Base-by-base conservation (phyloP, 495 filamentous ascomycete species). In the Amorphotheca resinae region DNA sequence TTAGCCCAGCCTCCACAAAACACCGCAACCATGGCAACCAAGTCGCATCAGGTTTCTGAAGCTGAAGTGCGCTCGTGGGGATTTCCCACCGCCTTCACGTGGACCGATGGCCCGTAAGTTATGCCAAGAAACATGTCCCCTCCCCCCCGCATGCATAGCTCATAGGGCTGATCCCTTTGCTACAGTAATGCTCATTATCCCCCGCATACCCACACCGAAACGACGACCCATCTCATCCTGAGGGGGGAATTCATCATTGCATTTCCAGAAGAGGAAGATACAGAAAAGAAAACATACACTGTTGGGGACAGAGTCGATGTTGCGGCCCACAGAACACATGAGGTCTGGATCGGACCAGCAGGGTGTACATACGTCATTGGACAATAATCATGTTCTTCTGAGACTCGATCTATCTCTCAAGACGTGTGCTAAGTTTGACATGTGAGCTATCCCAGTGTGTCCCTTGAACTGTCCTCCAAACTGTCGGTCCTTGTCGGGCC, bases 291-390 rank as follows among this genome's bases (percentile, higher is more conserved):
- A 57, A 86, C 77, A 2, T 84, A 81, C 54, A 70, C 72, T 0
- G 66, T 66, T 2, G 85, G 84, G 0, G 73, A 69, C 11, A 65
- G 85, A 42, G 56, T 91, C n/a, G 84, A 89, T 62, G 83, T 93
- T 2, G 80, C 79, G 6, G 79, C 81, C 1, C 68, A 69, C 0
- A 72, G 75, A 33, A 43, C 74, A 8, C 86, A 91, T 62, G 85
- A 91, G 66, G 84, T 91, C 15, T 91, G 84, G 86, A 77, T 88
- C 50, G 84, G 86, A 0, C 30, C 57, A 1, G 67, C 78, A 41
- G 86, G 86, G 0, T 93, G 86, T 62, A 86, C 82, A 30, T 87
- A 85, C 66, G 81, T 89, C 16, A 86, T 91, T 60, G 86, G 86
- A 15, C 84, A 87, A 57, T 86, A 57, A 64, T 28, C 28, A 12